These are phyloP conservation scores for Tetrapisispora nanseiensis DNA, from an alignment of 805 yeast species.

Conservation along the genomic window DNA sequence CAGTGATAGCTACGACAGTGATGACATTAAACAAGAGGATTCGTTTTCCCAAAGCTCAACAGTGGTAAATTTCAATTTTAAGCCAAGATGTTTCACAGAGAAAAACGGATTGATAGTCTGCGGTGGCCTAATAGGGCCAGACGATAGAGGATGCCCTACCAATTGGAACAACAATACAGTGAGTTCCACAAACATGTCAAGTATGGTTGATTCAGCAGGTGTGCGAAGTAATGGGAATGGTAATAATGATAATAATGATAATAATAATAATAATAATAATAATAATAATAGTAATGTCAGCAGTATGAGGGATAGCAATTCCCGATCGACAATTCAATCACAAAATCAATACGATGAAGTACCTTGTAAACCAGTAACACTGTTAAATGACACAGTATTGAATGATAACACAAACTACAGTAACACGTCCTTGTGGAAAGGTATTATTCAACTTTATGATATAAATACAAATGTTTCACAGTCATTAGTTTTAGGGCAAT, in stretches of 20 bases:
- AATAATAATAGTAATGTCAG: not conserved
- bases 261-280: not conserved
- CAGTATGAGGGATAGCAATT: too few relatives aligned
- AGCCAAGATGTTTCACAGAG: constrained; percentile 63
- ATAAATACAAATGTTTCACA: constrained; percentile 38
- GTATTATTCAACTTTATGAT: constrained; percentile 36
- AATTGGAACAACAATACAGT: constrained; percentile 22
- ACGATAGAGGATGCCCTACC: constrained; percentile 24
- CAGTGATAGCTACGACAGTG: not conserved
- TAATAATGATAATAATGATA: not conserved
- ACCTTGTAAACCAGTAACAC: constrained; percentile 21
- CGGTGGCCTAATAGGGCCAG: constrained; percentile 41
- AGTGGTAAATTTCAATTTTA: constrained; percentile 45
- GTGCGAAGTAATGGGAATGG: not conserved
- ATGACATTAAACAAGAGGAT: not conserved
- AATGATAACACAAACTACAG: constrained; percentile 24
- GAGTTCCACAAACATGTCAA: too few relatives aligned
- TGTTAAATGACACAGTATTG: constrained; percentile 24
- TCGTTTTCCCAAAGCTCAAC: constrained; percentile 22
- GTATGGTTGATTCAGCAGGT: too few relatives aligned
- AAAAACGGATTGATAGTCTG: constrained; percentile 43
- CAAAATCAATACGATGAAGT: not conserved
- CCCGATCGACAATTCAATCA: constrained; percentile 1
- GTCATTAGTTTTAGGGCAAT: constrained; percentile 60
- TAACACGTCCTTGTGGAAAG: constrained; percentile 38